Base-by-base conservation (phyloP, 129 eudicot species). In the Deinandra increscens region DNA sequence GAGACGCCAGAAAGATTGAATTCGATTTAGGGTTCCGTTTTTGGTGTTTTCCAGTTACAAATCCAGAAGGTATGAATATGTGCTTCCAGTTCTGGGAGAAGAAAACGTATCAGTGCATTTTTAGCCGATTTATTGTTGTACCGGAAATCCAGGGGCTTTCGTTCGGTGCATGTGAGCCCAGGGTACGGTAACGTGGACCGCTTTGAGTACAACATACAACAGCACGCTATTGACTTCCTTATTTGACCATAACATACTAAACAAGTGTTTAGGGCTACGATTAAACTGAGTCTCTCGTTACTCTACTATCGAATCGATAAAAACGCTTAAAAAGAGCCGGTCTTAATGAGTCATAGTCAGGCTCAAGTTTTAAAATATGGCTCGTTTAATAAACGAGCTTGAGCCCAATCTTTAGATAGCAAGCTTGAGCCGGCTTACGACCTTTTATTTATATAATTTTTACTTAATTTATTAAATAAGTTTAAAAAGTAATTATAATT, bases 181-280 rank as follows among this genome's bases (percentile, higher is more conserved):
- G 39, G 67, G 22, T 62, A 77, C 14, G 13, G 19, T 69, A 69
- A 53, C 48, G 54, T 77, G 81, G 76, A 29, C 76, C 76, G 23
- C 81, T 77, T 77, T 77, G 70, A 49, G 70, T 69, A 45, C 63
- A 44, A 67, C 46, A 48, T 42, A 75, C 60, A 22, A 1, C 26
- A 44, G 63, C 62, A 58, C 33, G 60, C 12, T 54, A n/a, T 46
- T 18, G n/a, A 46, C 19, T 14, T 46, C 44, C 2, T 50, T 22
- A 23, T 55, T 54, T 54, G 7, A 54, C 36, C 36, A 22, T 10
- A 26, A 26, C 31, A 26, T 26, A 26, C n/a, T n/a, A n/a, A n/a
- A n/a, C n/a, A n/a, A n/a, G n/a, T n/a, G n/a, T n/a, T n/a, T n/a
- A n/a, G n/a, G n/a, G n/a, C n/a, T n/a, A n/a, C n/a, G n/a, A n/a